phyloP scores from a whole-genome alignment of 768 basidiomycete species.

The Trametes cinnabarina region DNA sequence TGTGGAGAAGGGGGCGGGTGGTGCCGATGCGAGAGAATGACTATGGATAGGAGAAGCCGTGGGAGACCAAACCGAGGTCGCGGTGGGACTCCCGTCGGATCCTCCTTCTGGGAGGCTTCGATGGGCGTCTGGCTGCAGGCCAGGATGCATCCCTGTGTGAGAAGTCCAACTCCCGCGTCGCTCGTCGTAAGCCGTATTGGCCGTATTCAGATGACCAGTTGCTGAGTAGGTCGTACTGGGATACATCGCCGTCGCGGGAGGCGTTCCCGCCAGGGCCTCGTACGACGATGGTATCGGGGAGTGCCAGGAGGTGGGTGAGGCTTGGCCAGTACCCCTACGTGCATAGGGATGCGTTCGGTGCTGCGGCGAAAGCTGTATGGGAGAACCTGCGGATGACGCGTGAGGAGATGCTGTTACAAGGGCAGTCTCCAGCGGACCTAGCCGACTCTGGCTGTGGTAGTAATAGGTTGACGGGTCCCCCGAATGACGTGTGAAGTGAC shows the following conservation, averaged over 20 bases:
- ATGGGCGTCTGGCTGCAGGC: slow-evolving; percentile 14
- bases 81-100: slow-evolving; percentile 14
- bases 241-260: slow-evolving; percentile 12
- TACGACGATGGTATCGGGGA: slow-evolving; percentile 1
- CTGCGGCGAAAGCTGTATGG: slow-evolving; percentile 6
- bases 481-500: slow-evolving; percentile 17
- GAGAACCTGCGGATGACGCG: slow-evolving; percentile 1
- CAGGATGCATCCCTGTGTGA: slow-evolving; percentile 9
- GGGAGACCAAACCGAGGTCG: slow-evolving; percentile 19
- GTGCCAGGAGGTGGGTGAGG: slow-evolving; percentile 11
- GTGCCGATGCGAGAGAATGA: slow-evolving; percentile 24
- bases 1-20: slow-evolving; percentile 20
- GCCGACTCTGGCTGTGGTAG: slow-evolving; percentile 13
- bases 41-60: slow-evolving; percentile 14
- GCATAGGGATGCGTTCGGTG: slow-evolving; percentile 14
- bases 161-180: slow-evolving; percentile 17
- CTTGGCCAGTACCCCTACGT: slow-evolving; percentile 4
- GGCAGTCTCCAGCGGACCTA: slow-evolving; percentile 7
- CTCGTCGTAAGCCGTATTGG: slow-evolving; percentile 17
- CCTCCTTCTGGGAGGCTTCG: slow-evolving; percentile 13
- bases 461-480: slow-evolving; percentile 11
- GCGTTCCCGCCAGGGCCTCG: slow-evolving; percentile 5
- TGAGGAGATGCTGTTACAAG: slow-evolving; percentile 4
- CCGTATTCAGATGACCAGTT: slow-evolving; percentile 4
- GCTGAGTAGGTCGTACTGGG: slow-evolving; percentile 5